Evolutionary conservation across 441 rosid genomes (phyloP).

Genomic region (Metrosideros polymorpha): DNA sequence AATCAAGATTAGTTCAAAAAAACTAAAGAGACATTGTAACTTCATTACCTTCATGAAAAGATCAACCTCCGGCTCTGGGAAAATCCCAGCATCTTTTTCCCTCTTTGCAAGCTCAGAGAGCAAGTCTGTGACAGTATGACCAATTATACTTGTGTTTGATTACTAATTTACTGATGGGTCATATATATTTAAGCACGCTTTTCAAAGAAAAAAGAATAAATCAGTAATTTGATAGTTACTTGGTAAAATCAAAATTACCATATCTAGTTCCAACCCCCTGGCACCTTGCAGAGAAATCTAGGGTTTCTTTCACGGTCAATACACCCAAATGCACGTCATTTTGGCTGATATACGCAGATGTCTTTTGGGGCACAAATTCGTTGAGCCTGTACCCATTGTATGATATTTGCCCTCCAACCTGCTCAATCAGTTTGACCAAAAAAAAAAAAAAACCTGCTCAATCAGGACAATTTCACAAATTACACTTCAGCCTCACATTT

Average conservation of each 20-base stretch:
- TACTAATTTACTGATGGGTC: neutral
- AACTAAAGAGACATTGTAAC: neutral
- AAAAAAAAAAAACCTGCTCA: constrained; percentile 48
- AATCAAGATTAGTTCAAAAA: neutral
- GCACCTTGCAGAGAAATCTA: constrained; percentile 70
- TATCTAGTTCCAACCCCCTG: constrained; percentile 67
- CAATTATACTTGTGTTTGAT: neutral
- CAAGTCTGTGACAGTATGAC: constrained; percentile 21
- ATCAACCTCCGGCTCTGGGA: constrained; percentile 62
- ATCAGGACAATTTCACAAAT: neutral
- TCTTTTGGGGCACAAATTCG: constrained; percentile 54
- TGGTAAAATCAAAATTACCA: constrained; percentile 8
- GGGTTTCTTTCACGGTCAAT: constrained; percentile 66
- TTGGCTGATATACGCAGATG: constrained; percentile 64
- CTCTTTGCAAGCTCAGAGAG: constrained; percentile 51
- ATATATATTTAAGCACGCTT: neutral
- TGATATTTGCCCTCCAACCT: constrained; percentile 53
- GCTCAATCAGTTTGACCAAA: too few relatives aligned
- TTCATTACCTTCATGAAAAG: constrained; percentile 51
- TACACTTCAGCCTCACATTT: too few relatives aligned
- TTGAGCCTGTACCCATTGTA: constrained; percentile 55
- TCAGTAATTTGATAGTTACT: neutral
- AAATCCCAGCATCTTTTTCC: constrained; percentile 54
- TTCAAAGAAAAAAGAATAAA: neutral
- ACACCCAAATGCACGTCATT: constrained; percentile 62